Base-by-base conservation (phyloP, 2,329 filamentous ascomycete species). In the Fusarium annulatum region DNA sequence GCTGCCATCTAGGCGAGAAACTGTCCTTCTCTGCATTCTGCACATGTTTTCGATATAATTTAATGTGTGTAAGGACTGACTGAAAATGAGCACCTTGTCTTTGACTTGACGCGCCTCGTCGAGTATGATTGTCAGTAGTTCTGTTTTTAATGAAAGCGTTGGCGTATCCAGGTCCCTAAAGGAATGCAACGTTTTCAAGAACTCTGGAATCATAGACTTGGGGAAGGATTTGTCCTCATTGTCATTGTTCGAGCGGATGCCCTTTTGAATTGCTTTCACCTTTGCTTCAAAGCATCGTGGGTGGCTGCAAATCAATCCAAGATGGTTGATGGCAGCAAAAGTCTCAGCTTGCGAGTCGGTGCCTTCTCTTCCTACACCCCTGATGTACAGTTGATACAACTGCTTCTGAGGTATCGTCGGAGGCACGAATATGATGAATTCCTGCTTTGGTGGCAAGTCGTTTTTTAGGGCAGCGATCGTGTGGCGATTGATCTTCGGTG, bases 61-160 rank as follows among this genome's bases (percentile, higher is more conserved):
- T 9, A 98, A 84, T 0, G 92, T 93, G 0, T 85, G 83, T 16
- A 94, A 85, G 19, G 90, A 93, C 61, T 94, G 92, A 1, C 92
- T 93, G 77, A 98, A 98, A 0, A 97, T 84, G 2, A 98, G 86
- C 3, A 95, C 88, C 77, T 95, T 95, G 80, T 98, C 95, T 1
- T 87, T 86, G 0, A 85, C 82, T 3, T 79, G 79, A 43, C 87
- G 88, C 11, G 92, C 91, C 71, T 92, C 87, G 28, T 91, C 85
- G 1, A 97, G 81, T 56, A 98, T 96, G 51, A 87, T 82, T 48
- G 90, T 82, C n/a, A 97, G 83, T 10, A 95, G 84, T 18, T 85
- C 76, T 11, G 92, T 88, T 78, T 96, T 96, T 78, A 90, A 87
- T 2, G 94, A 97, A 18, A 91, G 80, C 1, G 80, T 74, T 4